A percentile compares a stretch with the other conserved stretches of the same genome.
phyloP scores from a whole-genome alignment of 2,329 filamentous ascomycete genomes.

The Ophiognomonia clavigignenti-juglandacearum region DNA sequence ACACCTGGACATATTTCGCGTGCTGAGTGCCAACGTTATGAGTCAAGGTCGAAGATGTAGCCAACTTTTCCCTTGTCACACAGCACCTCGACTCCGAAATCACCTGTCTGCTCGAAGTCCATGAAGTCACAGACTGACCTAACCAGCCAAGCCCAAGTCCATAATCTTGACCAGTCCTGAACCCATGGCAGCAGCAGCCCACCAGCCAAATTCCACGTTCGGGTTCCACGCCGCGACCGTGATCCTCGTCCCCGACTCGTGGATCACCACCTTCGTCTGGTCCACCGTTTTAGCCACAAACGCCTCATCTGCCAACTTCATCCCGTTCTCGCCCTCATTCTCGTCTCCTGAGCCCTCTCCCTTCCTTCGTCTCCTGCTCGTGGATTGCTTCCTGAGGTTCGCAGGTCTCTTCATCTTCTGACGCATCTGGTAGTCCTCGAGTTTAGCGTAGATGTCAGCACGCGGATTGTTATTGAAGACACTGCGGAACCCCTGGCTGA shows the following conservation, averaged over 20 bases:
- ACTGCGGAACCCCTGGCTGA: slow-evolving; percentile 46
- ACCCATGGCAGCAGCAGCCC: slow-evolving; percentile 62
- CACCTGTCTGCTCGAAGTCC: not conserved
- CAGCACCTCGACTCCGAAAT: not conserved
- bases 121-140: not conserved
- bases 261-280: slow-evolving; percentile 38
- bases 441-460: slow-evolving; percentile 27
- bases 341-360: slow-evolving; percentile 20
- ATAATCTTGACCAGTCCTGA: slow-evolving; percentile 63
- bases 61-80: no score
- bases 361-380: slow-evolving; percentile 16
- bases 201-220: slow-evolving; percentile 59
- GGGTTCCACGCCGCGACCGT: slow-evolving; percentile 65
- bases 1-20: not conserved
- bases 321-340: slow-evolving; percentile 20
- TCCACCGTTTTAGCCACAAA: slow-evolving; percentile 16
- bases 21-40: no score
- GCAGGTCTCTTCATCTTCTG: slow-evolving; percentile 28
- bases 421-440: slow-evolving; percentile 27
- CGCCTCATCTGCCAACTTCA: slow-evolving; percentile 17
- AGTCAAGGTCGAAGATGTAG: no score
- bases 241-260: slow-evolving; percentile 59
- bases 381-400: slow-evolving; percentile 21
- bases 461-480: slow-evolving; percentile 45
- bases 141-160: slow-evolving; percentile 53